Percentiles rank a stretch among this genome's conserved stretches.
Conservation (phyloP, 371 early-diverging fungal genomes). For the Neoconidiobolus thromboides region DNA sequence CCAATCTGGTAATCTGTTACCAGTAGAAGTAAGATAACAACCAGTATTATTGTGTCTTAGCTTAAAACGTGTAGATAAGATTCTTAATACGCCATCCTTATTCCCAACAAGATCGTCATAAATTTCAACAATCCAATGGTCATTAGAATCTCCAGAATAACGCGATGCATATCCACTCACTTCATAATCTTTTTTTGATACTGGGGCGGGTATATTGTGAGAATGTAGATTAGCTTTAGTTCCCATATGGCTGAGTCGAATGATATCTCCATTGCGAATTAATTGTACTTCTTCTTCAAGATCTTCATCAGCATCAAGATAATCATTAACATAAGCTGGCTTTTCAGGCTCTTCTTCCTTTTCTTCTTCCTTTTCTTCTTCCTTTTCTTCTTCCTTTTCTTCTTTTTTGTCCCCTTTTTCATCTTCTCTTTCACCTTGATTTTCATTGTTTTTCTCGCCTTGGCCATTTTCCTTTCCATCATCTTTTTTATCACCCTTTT, state of each 20-base stretch:
- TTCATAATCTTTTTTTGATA: conserved; percentile 67
- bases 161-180: conserved; percentile 70
- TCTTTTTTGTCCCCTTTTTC: background rate
- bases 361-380: background rate
- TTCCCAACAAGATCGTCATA: conserved; percentile 35
- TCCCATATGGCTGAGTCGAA: conserved; percentile 58
- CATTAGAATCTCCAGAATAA: conserved; percentile 54
- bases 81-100: conserved; percentile 23
- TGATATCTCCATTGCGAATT: conserved; percentile 57
- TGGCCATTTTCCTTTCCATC: too few relatives aligned
- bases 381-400: background rate
- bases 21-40: conserved; percentile 68
- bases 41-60: conserved; percentile 57
- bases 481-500: background rate
- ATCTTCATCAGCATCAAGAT: conserved; percentile 11
- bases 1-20: conserved; percentile 88
- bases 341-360: conserved; percentile 13
- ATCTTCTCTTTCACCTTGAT: background rate
- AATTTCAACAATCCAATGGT: conserved; percentile 81
- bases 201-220: conserved; percentile 62
- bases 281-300: conserved; percentile 26
- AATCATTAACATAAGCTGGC: conserved; percentile 7
- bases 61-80: conserved; percentile 77
- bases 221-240: conserved; percentile 72
- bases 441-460: background rate